Base-by-base conservation (phyloP, 2,329 filamentous ascomycete genomes). In the Orbilia quercus region DNA sequence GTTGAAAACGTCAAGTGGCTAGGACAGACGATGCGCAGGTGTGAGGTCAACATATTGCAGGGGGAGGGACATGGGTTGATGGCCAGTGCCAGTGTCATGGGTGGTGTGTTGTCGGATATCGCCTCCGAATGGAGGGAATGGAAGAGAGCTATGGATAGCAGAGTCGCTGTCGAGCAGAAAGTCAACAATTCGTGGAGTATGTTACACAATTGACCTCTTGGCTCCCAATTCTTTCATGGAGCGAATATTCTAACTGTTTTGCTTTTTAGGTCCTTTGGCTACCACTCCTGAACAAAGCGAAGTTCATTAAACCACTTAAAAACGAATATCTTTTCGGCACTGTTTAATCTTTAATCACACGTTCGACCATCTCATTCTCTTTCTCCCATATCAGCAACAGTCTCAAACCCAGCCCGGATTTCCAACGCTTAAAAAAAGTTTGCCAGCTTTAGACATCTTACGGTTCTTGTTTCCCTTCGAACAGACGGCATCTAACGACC, bases 1-100 rank as follows among this genome's bases (percentile, higher is more conserved):
- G 90, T 96, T 12, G 95, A 96, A 66, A 99, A 99, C 78, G 92
- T 97, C 20, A 87, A 90, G 76, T 99, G 95, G 95, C 85, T 99
- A 6, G 93, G 92, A 69, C 93, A 93, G 81, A 91, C 91, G 44
- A 98, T 99, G 93, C 88, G 91, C 28, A 85, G 91, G 51, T 98
- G 94, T 80, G 95, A 98, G 80, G 91, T 99, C 12, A 85, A 94
- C 3, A 88, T 98, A 3, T 84, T 99, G 1, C 91, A 96, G 76
- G 92, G 91, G 4, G 94, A 99, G 80, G 92, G 93, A 1, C 95
- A 99, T 79, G 94, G 95, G 0, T 83, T 99, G 22, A 99, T 99
- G 95, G 95, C 95, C 0, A 96, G 90, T 76, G 93, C 95, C 0
- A 84, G 84, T 12, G 94, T 98, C 47, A 99, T 99, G 95, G 91